Conservation (phyloP, 192 early-diverging fungal species). For the Chytriomyces hyalinus region DNA sequence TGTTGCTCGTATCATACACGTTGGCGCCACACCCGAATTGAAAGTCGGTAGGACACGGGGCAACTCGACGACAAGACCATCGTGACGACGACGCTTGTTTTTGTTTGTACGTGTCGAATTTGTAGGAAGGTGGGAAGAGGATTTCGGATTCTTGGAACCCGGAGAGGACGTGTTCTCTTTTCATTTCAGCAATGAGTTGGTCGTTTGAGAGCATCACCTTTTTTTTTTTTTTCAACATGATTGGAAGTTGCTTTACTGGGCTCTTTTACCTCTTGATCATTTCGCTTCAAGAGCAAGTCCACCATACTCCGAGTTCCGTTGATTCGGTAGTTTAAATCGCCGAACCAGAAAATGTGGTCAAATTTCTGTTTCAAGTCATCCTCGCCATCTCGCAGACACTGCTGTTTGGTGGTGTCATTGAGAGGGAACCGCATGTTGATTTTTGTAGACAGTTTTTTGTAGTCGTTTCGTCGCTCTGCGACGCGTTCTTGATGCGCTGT, state of each 20-base stretch:
- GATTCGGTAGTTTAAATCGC: constrained; percentile 98
- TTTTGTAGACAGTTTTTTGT: not conserved
- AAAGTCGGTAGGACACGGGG: not conserved
- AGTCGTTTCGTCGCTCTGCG: constrained; percentile 60
- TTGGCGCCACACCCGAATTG: constrained; percentile 13
- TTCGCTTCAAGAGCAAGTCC: constrained; percentile 64
- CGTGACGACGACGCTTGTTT: constrained; percentile 36
- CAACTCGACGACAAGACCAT: not conserved
- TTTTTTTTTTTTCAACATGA: not conserved
- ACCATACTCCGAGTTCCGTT: constrained; percentile 48
- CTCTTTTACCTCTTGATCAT: not conserved
- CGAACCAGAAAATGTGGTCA: constrained; percentile 71
- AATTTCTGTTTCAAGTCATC: not conserved
- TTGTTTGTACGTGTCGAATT: constrained; percentile 74
- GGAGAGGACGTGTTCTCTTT: constrained; percentile 64
- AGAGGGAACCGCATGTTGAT: not conserved
- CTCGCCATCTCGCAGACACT: not conserved
- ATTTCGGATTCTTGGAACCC: constrained; percentile 77
- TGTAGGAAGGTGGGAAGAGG: constrained; percentile 93
- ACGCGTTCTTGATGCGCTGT: constrained; percentile 49
- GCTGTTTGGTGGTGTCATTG: not conserved
- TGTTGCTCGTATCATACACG: constrained; percentile 90
- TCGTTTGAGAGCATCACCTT: constrained; percentile 48
- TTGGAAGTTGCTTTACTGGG: not conserved
- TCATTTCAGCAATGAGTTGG: constrained; percentile 52